Conservation (phyloP, 148 eudicot genomes). For the Rhododendron vialii region DNA sequence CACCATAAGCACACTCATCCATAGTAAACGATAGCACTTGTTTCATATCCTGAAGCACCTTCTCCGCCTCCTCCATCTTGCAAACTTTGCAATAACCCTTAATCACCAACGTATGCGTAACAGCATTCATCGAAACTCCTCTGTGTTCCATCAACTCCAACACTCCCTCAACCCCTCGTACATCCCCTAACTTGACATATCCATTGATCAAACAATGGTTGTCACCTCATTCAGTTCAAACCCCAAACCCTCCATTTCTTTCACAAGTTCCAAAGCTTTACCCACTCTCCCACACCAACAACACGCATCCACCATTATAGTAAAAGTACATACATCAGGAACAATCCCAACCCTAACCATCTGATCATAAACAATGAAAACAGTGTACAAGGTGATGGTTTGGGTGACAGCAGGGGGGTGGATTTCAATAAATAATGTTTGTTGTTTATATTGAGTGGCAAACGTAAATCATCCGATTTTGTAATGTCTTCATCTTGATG, state of each 20-base stretch:
- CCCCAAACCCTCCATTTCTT: slow-evolving; percentile 28
- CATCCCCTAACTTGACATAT: slow-evolving; percentile 30
- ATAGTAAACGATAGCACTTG: slow-evolving; percentile 22
- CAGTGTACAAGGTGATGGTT: slow-evolving; percentile 14
- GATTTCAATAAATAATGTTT: too few species aligned
- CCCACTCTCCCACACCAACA: slow-evolving; percentile 40
- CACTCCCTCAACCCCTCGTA: slow-evolving; percentile 38
- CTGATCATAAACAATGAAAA: slow-evolving; percentile 60
- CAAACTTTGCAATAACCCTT: slow-evolving; percentile 63
- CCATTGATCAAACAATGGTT: slow-evolving; percentile 46
- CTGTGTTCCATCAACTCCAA: slow-evolving; percentile 48
- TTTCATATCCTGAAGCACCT: slow-evolving; percentile 45
- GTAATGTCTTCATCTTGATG: too few species aligned
- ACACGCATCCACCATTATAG: slow-evolving; percentile 70
- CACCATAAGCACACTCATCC: slow-evolving; percentile 58
- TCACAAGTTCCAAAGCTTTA: slow-evolving; percentile 28
- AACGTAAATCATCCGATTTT: too few species aligned
- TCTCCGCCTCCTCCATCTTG: slow-evolving; percentile 61
- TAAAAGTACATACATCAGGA: slow-evolving; percentile 67
- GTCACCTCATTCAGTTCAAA: slow-evolving; percentile 35
- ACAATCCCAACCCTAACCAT: slow-evolving; percentile 46
- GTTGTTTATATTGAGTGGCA: too few species aligned
- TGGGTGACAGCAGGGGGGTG: too few species aligned
- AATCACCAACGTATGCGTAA: slow-evolving; percentile 56
- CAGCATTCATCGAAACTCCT: slow-evolving; percentile 37